Evolutionary conservation across 1,139 yeast species (phyloP).

Genomic region (Candida tunisiensis): DNA sequence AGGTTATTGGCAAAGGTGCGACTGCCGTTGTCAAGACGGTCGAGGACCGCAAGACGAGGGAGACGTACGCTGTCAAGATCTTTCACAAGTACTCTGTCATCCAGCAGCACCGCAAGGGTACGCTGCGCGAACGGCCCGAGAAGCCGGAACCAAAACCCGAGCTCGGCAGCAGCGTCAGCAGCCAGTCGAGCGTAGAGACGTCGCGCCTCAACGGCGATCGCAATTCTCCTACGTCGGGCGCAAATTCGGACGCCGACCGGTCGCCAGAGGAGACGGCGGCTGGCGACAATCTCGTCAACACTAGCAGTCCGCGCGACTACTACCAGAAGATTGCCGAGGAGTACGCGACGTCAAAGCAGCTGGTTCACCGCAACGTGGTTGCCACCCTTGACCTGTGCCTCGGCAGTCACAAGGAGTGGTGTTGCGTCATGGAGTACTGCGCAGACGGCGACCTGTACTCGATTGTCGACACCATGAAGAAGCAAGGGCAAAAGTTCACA

Average conservation of each 20-base stretch:
- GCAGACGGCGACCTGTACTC: constrained; percentile 24
- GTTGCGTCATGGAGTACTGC: constrained; percentile 67
- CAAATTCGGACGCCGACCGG: too few relatives aligned
- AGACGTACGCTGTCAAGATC: constrained; percentile 57
- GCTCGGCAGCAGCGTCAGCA: constrained; percentile 21
- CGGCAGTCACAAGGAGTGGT: constrained; percentile 48
- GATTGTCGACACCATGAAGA: constrained; percentile 7
- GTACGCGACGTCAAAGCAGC: constrained; percentile 63
- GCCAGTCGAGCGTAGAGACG: constrained; percentile 41
- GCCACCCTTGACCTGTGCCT: constrained; percentile 71
- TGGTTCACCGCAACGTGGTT: constrained; percentile 70
- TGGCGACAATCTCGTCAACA: too few relatives aligned
- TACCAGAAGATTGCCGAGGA: constrained; percentile 62
- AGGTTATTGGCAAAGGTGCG: constrained; percentile 13
- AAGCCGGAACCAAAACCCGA: too few relatives aligned
- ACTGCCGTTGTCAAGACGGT: constrained; percentile 14
- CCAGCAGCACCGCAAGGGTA: too few relatives aligned
- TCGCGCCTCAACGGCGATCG: too few relatives aligned
- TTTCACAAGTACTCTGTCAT: too few relatives aligned
- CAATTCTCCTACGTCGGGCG: too few relatives aligned
- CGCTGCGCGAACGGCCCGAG: too few relatives aligned
- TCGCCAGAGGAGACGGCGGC: too few relatives aligned
- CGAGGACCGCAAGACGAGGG: constrained; percentile 7
- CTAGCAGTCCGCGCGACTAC: too few relatives aligned
- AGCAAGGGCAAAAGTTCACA: constrained; percentile 40